A percentile compares a stretch with the other conserved stretches of the same genome.
These are phyloP conservation scores for Penicillium chermesinum DNA, from an alignment of 495 filamentous ascomycete genomes.

Conservation along the genomic window DNA sequence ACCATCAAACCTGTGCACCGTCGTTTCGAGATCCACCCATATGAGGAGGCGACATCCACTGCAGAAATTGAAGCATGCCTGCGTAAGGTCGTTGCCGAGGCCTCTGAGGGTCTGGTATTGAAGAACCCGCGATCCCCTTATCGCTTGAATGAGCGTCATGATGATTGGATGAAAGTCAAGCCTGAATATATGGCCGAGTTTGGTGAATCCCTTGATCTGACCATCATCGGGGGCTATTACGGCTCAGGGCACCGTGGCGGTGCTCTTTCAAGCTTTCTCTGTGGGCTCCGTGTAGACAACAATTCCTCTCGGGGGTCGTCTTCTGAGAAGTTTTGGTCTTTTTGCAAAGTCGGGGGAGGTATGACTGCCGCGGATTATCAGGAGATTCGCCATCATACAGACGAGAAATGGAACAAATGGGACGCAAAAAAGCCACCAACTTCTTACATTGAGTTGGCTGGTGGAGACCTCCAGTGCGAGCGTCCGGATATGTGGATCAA, in stretches of 20 bases:
- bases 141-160: conserved; percentile 82
- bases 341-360: conserved; percentile 94
- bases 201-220: conserved; percentile 84
- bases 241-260: conserved; percentile 83
- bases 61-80: conserved; percentile 73
- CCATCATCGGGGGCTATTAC: conserved; percentile 91
- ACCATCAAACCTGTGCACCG: conserved; percentile 61
- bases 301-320: conserved; percentile 46
- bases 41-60: conserved; percentile 57
- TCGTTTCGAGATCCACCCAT: conserved; percentile 79
- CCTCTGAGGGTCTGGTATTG: conserved; percentile 85
- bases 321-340: conserved; percentile 76
- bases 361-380: conserved; percentile 83
- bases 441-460: conserved; percentile 74
- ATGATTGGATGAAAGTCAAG: conserved; percentile 99
- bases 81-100: conserved; percentile 77
- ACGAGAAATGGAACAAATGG: conserved; percentile 89
- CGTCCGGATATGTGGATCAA: conserved; percentile 91
- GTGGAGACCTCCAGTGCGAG: conserved; percentile 69
- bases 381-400: conserved; percentile 73
- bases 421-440: conserved; percentile 73
- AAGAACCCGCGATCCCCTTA: conserved; percentile 91
- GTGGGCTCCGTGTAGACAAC: conserved; percentile 74
- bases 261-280: conserved; percentile 76
- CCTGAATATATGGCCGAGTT: conserved; percentile 98